Evolutionary conservation across 2,329 filamentous ascomycete species (phyloP), one percentile per base, ranked within the genome.

Genomic region (Xylariaceae sp.): DNA sequence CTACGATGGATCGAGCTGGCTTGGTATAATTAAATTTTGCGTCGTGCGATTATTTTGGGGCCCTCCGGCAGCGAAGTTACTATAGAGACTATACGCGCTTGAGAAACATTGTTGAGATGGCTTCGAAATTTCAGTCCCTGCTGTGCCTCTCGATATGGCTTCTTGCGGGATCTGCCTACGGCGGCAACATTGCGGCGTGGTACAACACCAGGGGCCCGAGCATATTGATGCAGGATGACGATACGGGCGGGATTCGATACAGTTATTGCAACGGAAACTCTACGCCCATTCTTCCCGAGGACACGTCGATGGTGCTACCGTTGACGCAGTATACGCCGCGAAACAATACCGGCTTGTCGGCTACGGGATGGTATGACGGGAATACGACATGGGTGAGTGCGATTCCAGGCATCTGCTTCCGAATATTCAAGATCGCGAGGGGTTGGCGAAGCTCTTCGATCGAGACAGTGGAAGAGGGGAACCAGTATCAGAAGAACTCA

Each of bases 191-290:
- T 6, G 54, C 62, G 4, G 62, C 63, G 2, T 69, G 65, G 65
- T 64, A 52, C 54, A 56, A 56, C 29, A 48, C 48, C 3, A 45
- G 57, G 31, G 64, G 56, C 2, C 59, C 62, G 11, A 61, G 63
- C 31, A 38, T 69, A 15, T 48, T 67, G 24, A 43, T 64, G 35
- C 63, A 64, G 43, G 64, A 68, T 49, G 49, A 55, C 19, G 56
- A 56, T n/a, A 63, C 61, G 2, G 59, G 57, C 13, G 46, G 45
- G 11, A 59, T 68, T 38, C 57, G 54, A 26, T 63, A 69, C 49
- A 68, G 60, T 43, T 54, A 55, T 32, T 62, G 60, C 45, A 61
- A 62, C 34, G 53, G 52, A 41, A 50, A 57, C 26, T 45, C 48
- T 39, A 54, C 52, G 11, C 60, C 64, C 2, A 50, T 57, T 18